Conservation (phyloP, 345 rosid species). For the Boechera stricta region DNA sequence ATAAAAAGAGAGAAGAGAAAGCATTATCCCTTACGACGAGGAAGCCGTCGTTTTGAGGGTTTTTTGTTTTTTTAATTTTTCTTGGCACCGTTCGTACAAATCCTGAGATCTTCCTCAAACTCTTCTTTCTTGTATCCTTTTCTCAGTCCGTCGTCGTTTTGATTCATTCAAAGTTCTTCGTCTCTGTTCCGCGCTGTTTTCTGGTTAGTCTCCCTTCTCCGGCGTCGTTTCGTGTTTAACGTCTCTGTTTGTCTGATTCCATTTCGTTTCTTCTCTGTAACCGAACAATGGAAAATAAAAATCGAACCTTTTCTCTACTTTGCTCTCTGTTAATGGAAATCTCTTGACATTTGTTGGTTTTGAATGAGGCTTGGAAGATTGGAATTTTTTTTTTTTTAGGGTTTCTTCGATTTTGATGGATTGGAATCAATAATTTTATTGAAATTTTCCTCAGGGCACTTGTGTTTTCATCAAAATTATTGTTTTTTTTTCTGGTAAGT, state of each 20-base stretch:
- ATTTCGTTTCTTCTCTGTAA: conserved; percentile 18
- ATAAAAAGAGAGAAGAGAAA: conserved; percentile 8
- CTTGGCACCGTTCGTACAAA: conserved; percentile 35
- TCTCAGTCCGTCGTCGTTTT: conserved; percentile 68
- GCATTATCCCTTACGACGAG: conserved; percentile 55
- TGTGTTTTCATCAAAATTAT: not conserved
- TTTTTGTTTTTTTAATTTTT: not conserved
- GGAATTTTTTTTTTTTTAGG: conserved; percentile 27
- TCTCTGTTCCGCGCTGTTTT: conserved; percentile 35
- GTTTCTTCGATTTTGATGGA: conserved; percentile 25
- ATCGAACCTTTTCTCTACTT: not conserved
- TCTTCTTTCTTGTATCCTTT: conserved; percentile 2
- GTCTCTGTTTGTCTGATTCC: conserved; percentile 25
- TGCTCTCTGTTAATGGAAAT: conserved; percentile 6
- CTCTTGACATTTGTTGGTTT: not conserved
- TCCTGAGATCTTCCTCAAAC: conserved; percentile 36
- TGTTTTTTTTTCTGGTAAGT: not conserved
- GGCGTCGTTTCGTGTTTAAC: conserved; percentile 59
- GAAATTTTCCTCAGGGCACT: conserved; percentile 12
- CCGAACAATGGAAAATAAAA: not conserved
- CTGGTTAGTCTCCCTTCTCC: conserved; percentile 47
- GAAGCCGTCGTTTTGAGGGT: conserved; percentile 66
- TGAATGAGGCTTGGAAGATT: not conserved
- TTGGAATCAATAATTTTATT: not conserved
- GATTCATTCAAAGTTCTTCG: conserved; percentile 46